Conservation (phyloP, 345 rosid genomes). For the Populus euphratica region DNA sequence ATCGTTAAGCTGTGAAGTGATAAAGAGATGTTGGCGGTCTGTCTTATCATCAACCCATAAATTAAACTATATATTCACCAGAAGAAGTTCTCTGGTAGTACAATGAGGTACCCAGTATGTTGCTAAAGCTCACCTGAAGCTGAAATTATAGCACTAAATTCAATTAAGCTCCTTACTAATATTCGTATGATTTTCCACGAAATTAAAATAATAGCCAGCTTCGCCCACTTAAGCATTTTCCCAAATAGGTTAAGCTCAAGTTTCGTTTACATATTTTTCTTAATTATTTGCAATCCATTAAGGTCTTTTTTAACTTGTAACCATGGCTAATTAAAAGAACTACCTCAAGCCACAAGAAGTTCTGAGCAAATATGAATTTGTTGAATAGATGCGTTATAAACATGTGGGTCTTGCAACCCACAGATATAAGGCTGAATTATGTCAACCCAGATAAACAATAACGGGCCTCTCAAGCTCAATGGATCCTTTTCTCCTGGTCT, state of each 20-base stretch:
- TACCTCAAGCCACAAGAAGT: background rate
- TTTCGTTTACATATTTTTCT: background rate
- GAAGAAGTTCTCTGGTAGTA: too few species aligned
- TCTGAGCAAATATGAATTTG: background rate
- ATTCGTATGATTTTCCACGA: background rate
- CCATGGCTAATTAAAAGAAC: background rate
- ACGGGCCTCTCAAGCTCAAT: background rate
- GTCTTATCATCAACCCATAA: too few species aligned
- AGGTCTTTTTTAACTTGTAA: too few species aligned
- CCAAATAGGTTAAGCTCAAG: constrained; percentile 14
- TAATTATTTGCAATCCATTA: background rate
- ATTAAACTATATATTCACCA: too few species aligned
- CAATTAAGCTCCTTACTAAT: too few species aligned
- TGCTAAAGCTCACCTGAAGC: too few species aligned
- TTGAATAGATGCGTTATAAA: background rate
- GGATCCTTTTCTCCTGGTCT: background rate
- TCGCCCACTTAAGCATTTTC: constrained; percentile 13
- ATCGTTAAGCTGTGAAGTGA: too few species aligned
- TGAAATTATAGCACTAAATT: too few species aligned
- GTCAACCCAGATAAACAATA: background rate
- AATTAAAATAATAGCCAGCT: background rate
- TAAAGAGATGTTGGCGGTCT: too few species aligned
- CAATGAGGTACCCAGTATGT: too few species aligned
- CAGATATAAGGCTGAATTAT: background rate
- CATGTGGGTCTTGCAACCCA: background rate